Base-by-base conservation (phyloP, 2,329 filamentous ascomycete genomes). In the Hymenoscyphus fructigenus region DNA sequence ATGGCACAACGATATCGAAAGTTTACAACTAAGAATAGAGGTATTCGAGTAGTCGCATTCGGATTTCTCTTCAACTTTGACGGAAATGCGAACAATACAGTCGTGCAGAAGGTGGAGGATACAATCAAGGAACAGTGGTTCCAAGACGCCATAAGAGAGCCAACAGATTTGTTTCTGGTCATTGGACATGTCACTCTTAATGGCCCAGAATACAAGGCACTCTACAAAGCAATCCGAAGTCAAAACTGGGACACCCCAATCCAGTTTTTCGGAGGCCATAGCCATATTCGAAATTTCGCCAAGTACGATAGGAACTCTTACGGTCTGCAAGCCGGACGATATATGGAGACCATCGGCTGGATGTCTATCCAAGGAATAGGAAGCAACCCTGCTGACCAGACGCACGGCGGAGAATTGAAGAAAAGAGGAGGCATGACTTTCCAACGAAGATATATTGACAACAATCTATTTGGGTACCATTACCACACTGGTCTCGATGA, bases 21-120 rank as follows among this genome's bases (percentile, higher is more conserved):
- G 75, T 97, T 99, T 78, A 93, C 86, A 64, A 99, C 95, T 5
- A 93, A 93, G 81, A 92, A 96, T 70, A 91, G 92, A 70, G 91
- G 90, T 4, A 88, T 97, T 66, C 85, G 90, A 17, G 87, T 99
- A 65, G 81, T 96, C 59, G 91, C 94, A 0, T 93, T 99, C 76
- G 95, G 95, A 1, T 98, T 99, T 77, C 80, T 99, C 3, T 99
- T 97, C 77, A 88, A 99, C 78, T 99, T 99, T 73, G 91, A 86
- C 0, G 88, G 89, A 20, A 97, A 97, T 76, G 90, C 90, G 63
- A 95, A 97, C 76, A 98, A 98, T 76, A 96, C 92, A 0, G 82
- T 92, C 3, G 91, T 98, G 0, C 88, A 92, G 70, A 85, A 84
- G 0, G 93, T 97, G 1, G 86, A 90, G 69, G 85, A 96, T 9